Conservation (phyloP, 441 rosid species). For the Lepidium campestre region DNA sequence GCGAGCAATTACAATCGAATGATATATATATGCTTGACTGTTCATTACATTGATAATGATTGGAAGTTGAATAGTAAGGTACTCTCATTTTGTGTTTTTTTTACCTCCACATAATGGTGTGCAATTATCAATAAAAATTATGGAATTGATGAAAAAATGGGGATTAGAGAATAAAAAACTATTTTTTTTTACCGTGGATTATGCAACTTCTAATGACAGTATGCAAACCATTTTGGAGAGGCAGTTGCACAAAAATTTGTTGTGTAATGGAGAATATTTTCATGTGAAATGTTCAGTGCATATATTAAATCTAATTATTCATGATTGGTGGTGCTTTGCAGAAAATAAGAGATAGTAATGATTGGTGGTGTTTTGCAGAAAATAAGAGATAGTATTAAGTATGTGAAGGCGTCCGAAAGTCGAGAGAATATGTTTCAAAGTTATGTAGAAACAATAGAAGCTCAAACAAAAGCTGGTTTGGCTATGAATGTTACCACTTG, state of each 20-base stretch:
- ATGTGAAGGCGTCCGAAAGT: not conserved
- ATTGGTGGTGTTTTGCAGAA: too few relatives aligned
- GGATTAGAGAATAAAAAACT: not conserved
- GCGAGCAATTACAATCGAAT: too few relatives aligned
- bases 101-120: not conserved
- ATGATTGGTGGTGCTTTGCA: not conserved
- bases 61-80: too few relatives aligned
- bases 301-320: not conserved
- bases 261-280: not conserved
- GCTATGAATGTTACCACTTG: not conserved
- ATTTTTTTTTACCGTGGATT: not conserved
- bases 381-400: not conserved
- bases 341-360: too few relatives aligned
- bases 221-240: not conserved
- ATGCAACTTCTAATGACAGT: not conserved
- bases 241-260: not conserved
- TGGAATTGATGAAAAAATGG: not conserved
- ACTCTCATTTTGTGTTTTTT: not conserved
- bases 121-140: not conserved
- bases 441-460: not conserved
- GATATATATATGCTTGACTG: not conserved
- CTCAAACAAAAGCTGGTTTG: not conserved
- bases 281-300: not conserved
- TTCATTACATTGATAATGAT: not conserved
- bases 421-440: not conserved